These are phyloP conservation scores for Citrus medica DNA, from an alignment of 345 rosid genomes.

Conservation along the genomic window DNA sequence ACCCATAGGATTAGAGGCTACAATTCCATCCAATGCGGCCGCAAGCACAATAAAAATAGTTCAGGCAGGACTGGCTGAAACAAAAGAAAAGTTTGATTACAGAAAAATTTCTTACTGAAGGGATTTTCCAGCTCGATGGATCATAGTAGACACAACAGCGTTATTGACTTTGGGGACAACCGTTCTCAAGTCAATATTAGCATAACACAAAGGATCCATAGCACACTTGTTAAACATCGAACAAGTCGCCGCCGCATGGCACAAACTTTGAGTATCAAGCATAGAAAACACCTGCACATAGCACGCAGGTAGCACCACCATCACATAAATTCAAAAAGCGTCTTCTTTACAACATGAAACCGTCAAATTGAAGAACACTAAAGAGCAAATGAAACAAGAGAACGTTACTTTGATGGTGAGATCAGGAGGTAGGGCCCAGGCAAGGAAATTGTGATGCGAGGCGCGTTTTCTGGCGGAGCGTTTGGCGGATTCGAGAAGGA, in stretches of 20 bases:
- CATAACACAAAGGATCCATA: constrained; percentile 76
- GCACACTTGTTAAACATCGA: constrained; percentile 80
- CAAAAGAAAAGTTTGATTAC: too few relatives aligned
- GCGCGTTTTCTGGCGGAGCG: constrained; percentile 71
- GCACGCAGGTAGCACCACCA: neutral
- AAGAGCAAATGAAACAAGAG: neutral
- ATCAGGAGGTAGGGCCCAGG: constrained; percentile 79
- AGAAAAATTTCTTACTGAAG: constrained; percentile 42
- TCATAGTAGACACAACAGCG: constrained; percentile 73
- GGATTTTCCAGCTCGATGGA: constrained; percentile 80
- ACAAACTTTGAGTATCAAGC: constrained; percentile 81
- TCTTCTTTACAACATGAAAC: neutral
- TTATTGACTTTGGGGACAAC: constrained; percentile 61
- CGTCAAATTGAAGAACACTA: neutral
- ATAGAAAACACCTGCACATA: constrained; percentile 64
- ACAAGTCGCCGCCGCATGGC: constrained; percentile 74
- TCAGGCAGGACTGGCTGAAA: neutral
- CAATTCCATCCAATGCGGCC: neutral
- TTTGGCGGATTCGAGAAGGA: constrained; percentile 59
- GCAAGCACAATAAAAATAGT: neutral
- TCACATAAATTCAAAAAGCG: neutral
- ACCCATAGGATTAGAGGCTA: neutral
- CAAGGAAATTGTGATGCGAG: constrained; percentile 49
- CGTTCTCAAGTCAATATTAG: constrained; percentile 69
- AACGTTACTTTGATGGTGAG: constrained; percentile 64